These are phyloP conservation scores for Pleurostoma richardsiae DNA, from an alignment of 2,329 filamentous ascomycete species.

Conservation along the genomic window DNA sequence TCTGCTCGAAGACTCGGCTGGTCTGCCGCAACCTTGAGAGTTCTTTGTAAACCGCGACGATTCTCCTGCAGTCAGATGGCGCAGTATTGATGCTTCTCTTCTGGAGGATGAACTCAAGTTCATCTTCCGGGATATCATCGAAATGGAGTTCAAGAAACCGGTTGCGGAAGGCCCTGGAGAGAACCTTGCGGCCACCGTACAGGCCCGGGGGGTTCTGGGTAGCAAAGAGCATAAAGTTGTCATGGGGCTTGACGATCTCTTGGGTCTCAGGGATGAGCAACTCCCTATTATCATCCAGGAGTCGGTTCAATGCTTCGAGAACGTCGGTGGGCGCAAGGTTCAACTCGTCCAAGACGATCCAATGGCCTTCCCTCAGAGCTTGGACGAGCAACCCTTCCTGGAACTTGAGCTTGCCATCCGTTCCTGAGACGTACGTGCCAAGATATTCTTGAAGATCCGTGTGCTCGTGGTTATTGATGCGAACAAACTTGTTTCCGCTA, in stretches of 20 bases:
- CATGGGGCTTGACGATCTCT: slow-evolving; percentile 84
- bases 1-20: slow-evolving; percentile 89
- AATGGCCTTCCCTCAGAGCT: slow-evolving; percentile 87
- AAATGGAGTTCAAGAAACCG: slow-evolving; percentile 96
- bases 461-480: slow-evolving; percentile 99
- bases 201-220: slow-evolving; percentile 95
- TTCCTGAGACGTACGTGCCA: slow-evolving; percentile 84
- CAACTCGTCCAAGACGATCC: slow-evolving; percentile 96
- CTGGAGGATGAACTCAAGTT: slow-evolving; percentile 87
- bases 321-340: slow-evolving; percentile 97
- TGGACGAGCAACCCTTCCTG: slow-evolving; percentile 93
- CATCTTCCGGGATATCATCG: slow-evolving; percentile 93
- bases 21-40: slow-evolving; percentile 86
- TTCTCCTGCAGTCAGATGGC: slow-evolving; percentile 83
- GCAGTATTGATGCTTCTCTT: slow-evolving; percentile 81
- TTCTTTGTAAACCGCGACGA: slow-evolving; percentile 91
- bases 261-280: slow-evolving; percentile 95
- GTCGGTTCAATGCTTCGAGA: slow-evolving; percentile 87
- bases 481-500: slow-evolving; percentile 93
- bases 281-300: slow-evolving; percentile 94
- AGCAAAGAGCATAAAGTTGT: slow-evolving; percentile 96
- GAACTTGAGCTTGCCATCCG: slow-evolving; percentile 80
- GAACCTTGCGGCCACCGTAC: slow-evolving; percentile 88
- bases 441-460: slow-evolving; percentile 97
- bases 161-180: slow-evolving; percentile 94